phyloP scores from a whole-genome alignment of 2,329 filamentous ascomycete species.

The Aspergillus intermedius region DNA sequence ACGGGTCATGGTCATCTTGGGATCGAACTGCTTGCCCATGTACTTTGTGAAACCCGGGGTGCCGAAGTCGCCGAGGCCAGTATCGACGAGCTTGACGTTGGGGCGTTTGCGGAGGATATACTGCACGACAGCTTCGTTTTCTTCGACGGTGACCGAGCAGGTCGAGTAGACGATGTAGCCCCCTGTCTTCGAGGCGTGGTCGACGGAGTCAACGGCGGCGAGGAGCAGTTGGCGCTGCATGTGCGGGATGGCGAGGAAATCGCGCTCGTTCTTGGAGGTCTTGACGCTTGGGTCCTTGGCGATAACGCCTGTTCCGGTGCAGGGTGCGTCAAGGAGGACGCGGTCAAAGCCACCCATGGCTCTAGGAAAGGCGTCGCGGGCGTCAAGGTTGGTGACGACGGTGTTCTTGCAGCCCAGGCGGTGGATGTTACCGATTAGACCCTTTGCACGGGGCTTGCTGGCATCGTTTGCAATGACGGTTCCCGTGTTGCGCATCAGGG shows the following conservation, averaged over 20 bases:
- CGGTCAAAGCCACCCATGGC: slow-evolving; percentile 95
- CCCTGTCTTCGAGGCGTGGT: slow-evolving; percentile 84
- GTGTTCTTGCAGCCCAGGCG: slow-evolving; percentile 89
- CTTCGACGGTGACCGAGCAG: slow-evolving; percentile 88
- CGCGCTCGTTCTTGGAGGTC: slow-evolving; percentile 93
- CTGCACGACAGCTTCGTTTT: slow-evolving; percentile 88
- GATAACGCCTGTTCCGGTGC: slow-evolving; percentile 95
- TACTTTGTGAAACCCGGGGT: slow-evolving; percentile 87
- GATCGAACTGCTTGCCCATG: slow-evolving; percentile 86
- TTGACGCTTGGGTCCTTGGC: slow-evolving; percentile 95
- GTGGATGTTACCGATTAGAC: slow-evolving; percentile 96
- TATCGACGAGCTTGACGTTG: slow-evolving; percentile 89
- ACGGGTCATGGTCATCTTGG: slow-evolving; percentile 72
- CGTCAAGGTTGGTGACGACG: slow-evolving; percentile 92
- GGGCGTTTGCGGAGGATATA: slow-evolving; percentile 87
- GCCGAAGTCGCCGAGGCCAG: slow-evolving; percentile 74
- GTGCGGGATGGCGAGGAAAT: slow-evolving; percentile 90
- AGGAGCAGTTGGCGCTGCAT: slow-evolving; percentile 91
- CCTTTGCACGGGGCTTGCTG: slow-evolving; percentile 87
- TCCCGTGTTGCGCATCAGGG: slow-evolving; percentile 95
- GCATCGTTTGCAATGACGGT: slow-evolving; percentile 95
- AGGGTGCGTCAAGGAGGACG: slow-evolving; percentile 88
- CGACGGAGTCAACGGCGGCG: slow-evolving; percentile 88
- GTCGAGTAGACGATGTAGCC: slow-evolving; percentile 97
- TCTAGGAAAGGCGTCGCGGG: slow-evolving; percentile 76